Percentiles rank a stretch among this genome's conserved stretches.
Conservation (phyloP, 2,329 filamentous ascomycete genomes). For the Microsporum canis region DNA sequence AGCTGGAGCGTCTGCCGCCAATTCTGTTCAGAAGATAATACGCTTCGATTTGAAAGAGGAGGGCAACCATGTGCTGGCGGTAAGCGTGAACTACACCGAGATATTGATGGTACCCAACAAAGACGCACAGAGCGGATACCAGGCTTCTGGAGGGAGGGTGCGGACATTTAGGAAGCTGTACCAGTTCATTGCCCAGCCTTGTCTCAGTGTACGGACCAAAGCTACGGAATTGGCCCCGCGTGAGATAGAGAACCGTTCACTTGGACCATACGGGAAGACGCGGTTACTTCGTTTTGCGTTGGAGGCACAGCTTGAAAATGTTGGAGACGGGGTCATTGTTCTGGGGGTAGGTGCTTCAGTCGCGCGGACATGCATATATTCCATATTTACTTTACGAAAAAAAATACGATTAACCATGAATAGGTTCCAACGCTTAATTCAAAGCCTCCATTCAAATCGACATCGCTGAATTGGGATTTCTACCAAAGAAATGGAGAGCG, state of each 20-base stretch:
- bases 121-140: conserved; percentile 28
- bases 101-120: conserved; percentile 42
- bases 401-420: not conserved
- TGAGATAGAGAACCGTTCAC: conserved; percentile 35
- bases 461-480: conserved; percentile 46
- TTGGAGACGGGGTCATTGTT: conserved; percentile 69
- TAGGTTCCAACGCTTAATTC: conserved; percentile 40
- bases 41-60: conserved; percentile 86
- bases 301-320: conserved; percentile 92
- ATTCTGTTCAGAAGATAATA: conserved; percentile 70
- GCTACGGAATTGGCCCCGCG: conserved; percentile 51
- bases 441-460: conserved; percentile 43
- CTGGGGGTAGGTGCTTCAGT: conserved; percentile 48
- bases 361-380: not conserved
- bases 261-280: conserved; percentile 35
- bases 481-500: conserved; percentile 8
- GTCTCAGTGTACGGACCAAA: conserved; percentile 84
- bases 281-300: conserved; percentile 53
- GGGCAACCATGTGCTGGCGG: conserved; percentile 82
- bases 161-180: conserved; percentile 91
- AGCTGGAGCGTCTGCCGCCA: conserved; percentile 18
- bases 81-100: conserved; percentile 91
- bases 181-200: conserved; percentile 87
- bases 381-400: not conserved
- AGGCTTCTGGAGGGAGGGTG: conserved; percentile 49